phyloP scores from a whole-genome alignment of 2,329 filamentous ascomycete genomes.

The Cyclaneusma minus region DNA sequence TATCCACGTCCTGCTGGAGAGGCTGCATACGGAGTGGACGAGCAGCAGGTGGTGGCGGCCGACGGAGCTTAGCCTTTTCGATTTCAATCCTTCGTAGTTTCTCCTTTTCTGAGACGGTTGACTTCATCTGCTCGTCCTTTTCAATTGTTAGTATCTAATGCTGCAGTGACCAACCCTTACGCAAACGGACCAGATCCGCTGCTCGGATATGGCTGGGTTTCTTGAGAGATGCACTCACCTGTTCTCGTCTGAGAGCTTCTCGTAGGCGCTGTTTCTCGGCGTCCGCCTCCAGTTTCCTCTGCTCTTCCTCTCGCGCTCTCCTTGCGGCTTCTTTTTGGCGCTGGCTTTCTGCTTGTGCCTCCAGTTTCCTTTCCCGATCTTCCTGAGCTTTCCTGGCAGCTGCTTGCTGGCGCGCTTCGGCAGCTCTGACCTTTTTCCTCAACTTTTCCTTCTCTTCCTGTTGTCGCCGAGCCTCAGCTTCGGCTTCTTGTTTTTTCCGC shows the following conservation, averaged over 20 bases:
- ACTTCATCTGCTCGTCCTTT: too few species aligned
- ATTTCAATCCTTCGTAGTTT: constrained; percentile 26
- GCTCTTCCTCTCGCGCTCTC: constrained; percentile 41
- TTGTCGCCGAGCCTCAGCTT: too few species aligned
- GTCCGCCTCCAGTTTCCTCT: constrained; percentile 26
- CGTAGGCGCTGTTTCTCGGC: too few species aligned
- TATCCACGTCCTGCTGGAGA: constrained; percentile 43
- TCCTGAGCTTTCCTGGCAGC: constrained; percentile 11
- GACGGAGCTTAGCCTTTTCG: constrained; percentile 49
- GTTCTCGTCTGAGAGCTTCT: too few species aligned
- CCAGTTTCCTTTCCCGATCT: constrained; percentile 23
- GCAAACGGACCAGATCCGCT: too few species aligned
- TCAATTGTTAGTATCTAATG: too few species aligned
- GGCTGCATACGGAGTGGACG: constrained; percentile 45
- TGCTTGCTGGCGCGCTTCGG: constrained; percentile 39
- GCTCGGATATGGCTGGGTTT: too few species aligned
- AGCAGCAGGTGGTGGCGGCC: constrained; percentile 43
- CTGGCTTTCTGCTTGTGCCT: constrained; percentile 25
- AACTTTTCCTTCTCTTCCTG: constrained; percentile 47
- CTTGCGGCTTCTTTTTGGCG: constrained; percentile 50
- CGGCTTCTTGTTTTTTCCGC: constrained; percentile 42
- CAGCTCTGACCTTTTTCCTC: too few species aligned
- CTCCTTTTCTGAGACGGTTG: constrained; percentile 20
- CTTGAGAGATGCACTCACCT: too few species aligned
- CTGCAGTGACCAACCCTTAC: too few species aligned